Evolutionary conservation across 208 protist species (phyloP), one percentile per base, ranked within the genome.

Genomic region (Dictyostelium gargantuum): DNA sequence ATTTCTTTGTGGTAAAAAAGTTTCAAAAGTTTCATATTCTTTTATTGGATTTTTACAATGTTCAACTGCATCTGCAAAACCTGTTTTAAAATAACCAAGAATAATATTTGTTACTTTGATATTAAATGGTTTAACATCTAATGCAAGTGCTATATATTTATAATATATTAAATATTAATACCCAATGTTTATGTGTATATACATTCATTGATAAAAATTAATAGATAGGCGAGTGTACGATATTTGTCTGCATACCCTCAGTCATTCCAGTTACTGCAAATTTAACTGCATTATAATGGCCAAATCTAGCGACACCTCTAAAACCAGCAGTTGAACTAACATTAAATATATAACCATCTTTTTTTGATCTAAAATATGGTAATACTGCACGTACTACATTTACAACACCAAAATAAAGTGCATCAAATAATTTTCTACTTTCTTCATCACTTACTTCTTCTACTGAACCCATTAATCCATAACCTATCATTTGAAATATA

Each of bases 91-190:
- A 29, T 29, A 75, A 29, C 68, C 68, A n/a, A 75, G 6, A 17
- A 75, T 48, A 75, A 75, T 44, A 75, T 75, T 75, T 40, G 40
- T 13, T 23, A 75, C 68, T 44, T 75, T 75, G 29, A 75, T 50
- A 50, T 75, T 75, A 48, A 75, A 75, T 48, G 35, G 40, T 75
- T 44, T 48, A 75, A 75, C 68, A 75, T 75, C 68, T 11, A 23
- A 8, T 44, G 40, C 19, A 17, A 68, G 23, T 68, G 58, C 6
- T 68, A n/a, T n/a, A n/a, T n/a, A n/a, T n/a, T n/a, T n/a, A n/a
- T n/a, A n/a, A n/a, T n/a, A n/a, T n/a, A n/a, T 26, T 6, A 29
- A n/a, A 29, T n/a, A 63, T n/a, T n/a, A n/a, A n/a, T n/a, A n/a
- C n/a, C n/a, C n/a, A 63, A 63, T 29, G 56, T 10, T 15, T 6